Base-by-base conservation (phyloP, 768 basidiomycete genomes). In the Phylloporus sp. region DNA sequence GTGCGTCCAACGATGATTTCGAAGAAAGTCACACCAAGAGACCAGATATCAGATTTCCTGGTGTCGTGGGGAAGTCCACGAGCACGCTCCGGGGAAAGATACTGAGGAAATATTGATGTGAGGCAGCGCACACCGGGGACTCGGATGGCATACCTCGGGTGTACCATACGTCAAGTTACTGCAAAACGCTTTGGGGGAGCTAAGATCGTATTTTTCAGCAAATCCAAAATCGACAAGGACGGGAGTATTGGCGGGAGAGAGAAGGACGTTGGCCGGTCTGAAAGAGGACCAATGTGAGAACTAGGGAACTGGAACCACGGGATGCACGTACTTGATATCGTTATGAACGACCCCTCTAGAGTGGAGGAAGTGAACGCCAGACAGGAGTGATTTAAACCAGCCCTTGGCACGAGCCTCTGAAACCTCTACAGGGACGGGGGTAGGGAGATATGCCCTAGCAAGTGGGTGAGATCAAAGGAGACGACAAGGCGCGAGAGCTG, bases 211-310 rank as follows among this genome's bases (percentile, higher is more conserved):
- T 57, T 82, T 82, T 62, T 95, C 90, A 2, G 95, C 92, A 60
- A 98, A 99, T 1, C 97, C 95, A 62, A 97, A 99, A 69, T 98
- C 97, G 32, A 97, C 88, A 4, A 98, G 80, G 4, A 97, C 88
- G 1, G 93, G 91, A 2, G 93, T 73, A 60, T 86, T 85, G 57
- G 84, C 77, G 49, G 73, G 70, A 1, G 89, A 88, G 41, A 99
- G 76, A 2, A 99, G 79, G 59, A 99, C 92, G 63, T 99, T 99
- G 15, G 93, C 91, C 1, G 93, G 93, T 61, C 91, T 95, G 56
- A 13, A 9, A 26, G 31, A 31, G 32, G 26, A 27, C 4, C 9
- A 22, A 6, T 51, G 5, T 40, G 26, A 54, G 15, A 4, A 18
- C 31, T 16, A n/a, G 24, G 23, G 42, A 15, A 40, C 7, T 40